phyloP scores from a whole-genome alignment of 306 rosid species.

The Mucuna pruriens region DNA sequence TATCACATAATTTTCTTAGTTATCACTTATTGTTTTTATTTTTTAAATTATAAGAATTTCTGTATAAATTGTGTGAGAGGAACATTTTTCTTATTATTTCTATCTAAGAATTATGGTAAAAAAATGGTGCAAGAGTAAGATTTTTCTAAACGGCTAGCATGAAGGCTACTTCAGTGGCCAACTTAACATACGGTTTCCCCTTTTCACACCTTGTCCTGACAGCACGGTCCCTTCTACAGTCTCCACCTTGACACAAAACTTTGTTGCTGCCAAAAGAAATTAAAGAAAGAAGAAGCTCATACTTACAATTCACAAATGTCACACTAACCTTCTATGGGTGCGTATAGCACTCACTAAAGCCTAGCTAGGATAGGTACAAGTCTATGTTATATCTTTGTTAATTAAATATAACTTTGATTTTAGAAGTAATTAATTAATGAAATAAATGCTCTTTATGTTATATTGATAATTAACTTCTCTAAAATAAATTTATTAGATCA shows the following conservation, averaged over 20 bases:
- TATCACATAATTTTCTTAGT: background rate
- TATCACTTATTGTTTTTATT: background rate
- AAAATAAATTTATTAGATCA: background rate
- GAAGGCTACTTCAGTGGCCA: constrained; percentile 35
- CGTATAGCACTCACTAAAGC: background rate
- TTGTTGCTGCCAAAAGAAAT: constrained; percentile 56
- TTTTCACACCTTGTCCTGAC: constrained; percentile 65
- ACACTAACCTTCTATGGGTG: background rate
- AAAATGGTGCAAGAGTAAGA: background rate
- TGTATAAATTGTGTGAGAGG: background rate
- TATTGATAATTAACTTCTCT: background rate
- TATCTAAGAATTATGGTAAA: background rate
- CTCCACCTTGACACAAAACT: constrained; percentile 42
- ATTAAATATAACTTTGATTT: background rate
- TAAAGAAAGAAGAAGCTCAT: constrained; percentile 35
- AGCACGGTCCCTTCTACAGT: constrained; percentile 24
- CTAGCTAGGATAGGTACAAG: background rate
- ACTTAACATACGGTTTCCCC: constrained; percentile 57
- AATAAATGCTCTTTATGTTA: background rate
- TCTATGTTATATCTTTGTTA: background rate
- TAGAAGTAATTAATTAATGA: background rate
- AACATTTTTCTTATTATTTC: background rate
- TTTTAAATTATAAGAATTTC: background rate
- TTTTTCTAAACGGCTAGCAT: background rate
- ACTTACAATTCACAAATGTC: constrained; percentile 29